Evolutionary conservation across 2,329 filamentous ascomycete species (phyloP), one percentile per base, ranked within the genome.

Genomic region (Ceratocystis smalleyi): DNA sequence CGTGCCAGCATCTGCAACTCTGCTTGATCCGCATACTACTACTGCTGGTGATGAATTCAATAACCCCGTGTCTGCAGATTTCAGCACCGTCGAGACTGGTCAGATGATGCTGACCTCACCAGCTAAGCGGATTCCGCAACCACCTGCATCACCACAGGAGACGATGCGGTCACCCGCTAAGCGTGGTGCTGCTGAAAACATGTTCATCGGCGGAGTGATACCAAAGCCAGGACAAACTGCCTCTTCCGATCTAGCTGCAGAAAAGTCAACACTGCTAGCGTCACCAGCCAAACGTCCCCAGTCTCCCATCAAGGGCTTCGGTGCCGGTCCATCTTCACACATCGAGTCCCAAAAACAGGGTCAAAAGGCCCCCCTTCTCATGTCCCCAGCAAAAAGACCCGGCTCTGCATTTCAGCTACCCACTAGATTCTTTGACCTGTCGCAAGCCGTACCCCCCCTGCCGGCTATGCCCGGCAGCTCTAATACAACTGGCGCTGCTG

Each of bases 131-230:
- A 75, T 54, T 5, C 62, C 62, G 2, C 59, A 64, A 30, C 49
- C 76, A 7, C 77, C 80, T 1, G 69, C 76, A 4, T 80, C 81
- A 1, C 78, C 82, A 0, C 84, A 80, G 69, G 82, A 83, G 27
- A 73, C 77, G 0, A 74, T 84, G 70, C 81, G 77, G 67, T 81
- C 80, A 1, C 82, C 83, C 0, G 79, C 83, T 0, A 82, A 81
- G 70, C 75, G 76, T 43, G 70, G 76, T 55, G 90, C 81, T 1
- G 22, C 49, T 17, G 67, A 73, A 1, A 70, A 74, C 30, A 69
- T 59, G 70, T 67, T 67, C 32, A 45, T 62, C 22, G 61, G 64
- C 12, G 24, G 51, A 10, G 61, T 55, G 19, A 22, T 27, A 17
- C 43, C 51, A 32, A 72, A 69, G 32, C 66, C 67, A 19, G 69